Conservation (phyloP, 2,329 filamentous ascomycete species). For the Byssothecium circinans region DNA sequence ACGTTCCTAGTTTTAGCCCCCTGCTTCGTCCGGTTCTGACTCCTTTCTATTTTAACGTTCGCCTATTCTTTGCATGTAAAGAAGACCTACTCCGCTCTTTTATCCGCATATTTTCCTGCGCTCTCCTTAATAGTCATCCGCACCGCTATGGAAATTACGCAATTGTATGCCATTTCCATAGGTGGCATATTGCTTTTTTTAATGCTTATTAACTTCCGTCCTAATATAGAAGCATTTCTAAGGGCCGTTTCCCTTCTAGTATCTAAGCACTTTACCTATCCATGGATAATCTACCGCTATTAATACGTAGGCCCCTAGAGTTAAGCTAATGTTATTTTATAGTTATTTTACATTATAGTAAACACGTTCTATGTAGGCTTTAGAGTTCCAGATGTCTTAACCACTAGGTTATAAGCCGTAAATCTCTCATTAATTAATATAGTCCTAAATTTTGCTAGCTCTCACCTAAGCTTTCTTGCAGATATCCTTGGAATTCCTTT, state of each 20-base stretch:
- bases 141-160: conserved; percentile 10
- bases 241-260: conserved; percentile 8
- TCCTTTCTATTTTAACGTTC: conserved; percentile 10
- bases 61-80: conserved; percentile 6
- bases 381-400: conserved; percentile 7
- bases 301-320: conserved; percentile 9
- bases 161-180: conserved; percentile 11
- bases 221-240: conserved; percentile 11
- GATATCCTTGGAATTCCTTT: conserved; percentile 12
- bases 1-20: conserved; percentile 9
- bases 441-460: conserved; percentile 7
- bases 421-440: conserved; percentile 11
- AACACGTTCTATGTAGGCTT: conserved; percentile 8
- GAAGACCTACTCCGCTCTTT: conserved; percentile 4
- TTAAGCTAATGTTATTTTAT: conserved; percentile 5
- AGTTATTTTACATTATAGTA: conserved; percentile 9
- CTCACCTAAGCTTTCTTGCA: conserved; percentile 10
- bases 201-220: conserved; percentile 10
- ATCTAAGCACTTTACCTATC: conserved; percentile 10
- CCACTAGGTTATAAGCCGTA: conserved; percentile 6
- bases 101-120: conserved; percentile 7
- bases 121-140: conserved; percentile 8
- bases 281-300: conserved; percentile 7
- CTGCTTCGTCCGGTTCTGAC: conserved; percentile 6
- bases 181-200: conserved; percentile 12